Base-by-base conservation (phyloP, 768 basidiomycete species). In the Suillus tomentosus region DNA sequence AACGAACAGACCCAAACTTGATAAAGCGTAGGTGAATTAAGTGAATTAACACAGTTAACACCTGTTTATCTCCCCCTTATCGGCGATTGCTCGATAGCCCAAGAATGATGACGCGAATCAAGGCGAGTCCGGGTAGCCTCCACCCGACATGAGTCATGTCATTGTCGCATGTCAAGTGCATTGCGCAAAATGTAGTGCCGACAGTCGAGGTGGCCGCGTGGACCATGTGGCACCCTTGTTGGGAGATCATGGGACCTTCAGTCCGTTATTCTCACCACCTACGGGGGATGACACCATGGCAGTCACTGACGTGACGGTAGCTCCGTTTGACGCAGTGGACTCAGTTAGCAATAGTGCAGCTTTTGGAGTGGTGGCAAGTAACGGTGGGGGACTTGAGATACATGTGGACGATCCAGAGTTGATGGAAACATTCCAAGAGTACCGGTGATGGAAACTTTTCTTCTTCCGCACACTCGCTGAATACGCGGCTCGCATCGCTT, bases 401-500 rank as follows among this genome's bases (percentile, higher is more conserved):
- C 66, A 62, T 61, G 65, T 62, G 9, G 72, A 73, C n/a, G 72
- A 67, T 47, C 63, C 57, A 3, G 75, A 69, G 27, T 68, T 71
- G 50, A 55, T 45, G n/a, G 77, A 68, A 5, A 66, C 65, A 51
- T 68, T 72, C 73, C 75, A 76, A 37, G 75, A 76, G 15, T 68
- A 61, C 42, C 75, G 71, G 42, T 54, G 70, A 36, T 70, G 67
- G 53, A 76, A 76, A 59, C 76, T 78, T 53, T 67, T 71, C 63
- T 76, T 76, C 56, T 76, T 78, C 67, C 75, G 75, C 13, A 73
- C 67, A 39, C 75, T 70, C 0, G 69, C 75, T 37, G 70, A 57
- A 65, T 76, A 76, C 3, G 75, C 75, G 2, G 76, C 76, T 1
- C 75, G 74, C 70, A 76, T 73, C 42, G 66, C 68, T 0, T 22